Percentiles rank a stretch among this genome's conserved stretches.
phyloP scores from a whole-genome alignment of 2,329 filamentous ascomycete genomes.

The Cladophialophora yegresii region DNA sequence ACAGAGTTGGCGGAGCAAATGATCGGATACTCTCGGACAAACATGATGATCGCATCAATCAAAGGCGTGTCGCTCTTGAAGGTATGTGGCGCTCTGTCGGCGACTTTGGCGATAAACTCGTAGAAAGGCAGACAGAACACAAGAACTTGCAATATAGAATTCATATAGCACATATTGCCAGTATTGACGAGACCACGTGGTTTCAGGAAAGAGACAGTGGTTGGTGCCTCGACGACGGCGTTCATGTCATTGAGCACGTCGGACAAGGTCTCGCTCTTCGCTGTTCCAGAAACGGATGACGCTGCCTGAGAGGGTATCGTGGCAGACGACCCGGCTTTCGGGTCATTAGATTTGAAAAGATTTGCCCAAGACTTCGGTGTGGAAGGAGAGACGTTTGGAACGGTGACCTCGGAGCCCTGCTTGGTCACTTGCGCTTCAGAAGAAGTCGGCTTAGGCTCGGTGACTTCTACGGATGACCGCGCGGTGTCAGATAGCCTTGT shows the following conservation, averaged over 20 bases:
- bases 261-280: constrained; percentile 62
- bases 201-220: constrained; percentile 77
- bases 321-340: constrained; percentile 39
- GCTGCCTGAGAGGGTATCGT: constrained; percentile 31
- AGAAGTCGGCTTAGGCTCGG: constrained; percentile 14
- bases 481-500: constrained; percentile 40
- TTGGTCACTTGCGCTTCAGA: constrained; percentile 15
- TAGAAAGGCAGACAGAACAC: constrained; percentile 94
- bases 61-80: constrained; percentile 95
- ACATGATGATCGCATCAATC: constrained; percentile 95
- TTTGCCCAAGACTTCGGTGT: constrained; percentile 69
- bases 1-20: constrained; percentile 75
- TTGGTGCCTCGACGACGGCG: constrained; percentile 58
- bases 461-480: constrained; percentile 16
- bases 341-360: constrained; percentile 59
- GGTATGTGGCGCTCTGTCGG: constrained; percentile 79
- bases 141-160: constrained; percentile 95
- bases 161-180: constrained; percentile 99
- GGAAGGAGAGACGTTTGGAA: constrained; percentile 46
- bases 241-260: constrained; percentile 76
- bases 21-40: constrained; percentile 86
- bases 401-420: constrained; percentile 39
- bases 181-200: constrained; percentile 93
- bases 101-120: constrained; percentile 83
- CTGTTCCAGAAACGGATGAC: constrained; percentile 44